Base-by-base conservation (phyloP, 1,284 basidiomycete species). In the Neonothopanus nambi region DNA sequence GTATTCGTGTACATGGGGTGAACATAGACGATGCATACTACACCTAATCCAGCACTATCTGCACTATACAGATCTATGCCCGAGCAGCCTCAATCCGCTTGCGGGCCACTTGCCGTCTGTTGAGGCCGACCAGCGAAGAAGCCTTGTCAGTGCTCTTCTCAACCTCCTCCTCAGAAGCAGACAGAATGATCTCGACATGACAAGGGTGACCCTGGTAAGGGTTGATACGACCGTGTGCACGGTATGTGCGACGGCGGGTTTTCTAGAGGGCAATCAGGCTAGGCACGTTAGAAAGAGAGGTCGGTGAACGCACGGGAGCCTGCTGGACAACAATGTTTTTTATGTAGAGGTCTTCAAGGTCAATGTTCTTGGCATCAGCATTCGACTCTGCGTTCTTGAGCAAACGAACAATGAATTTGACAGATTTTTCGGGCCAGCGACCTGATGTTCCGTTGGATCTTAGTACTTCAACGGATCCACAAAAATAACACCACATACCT, bases 341-440 rank as follows among this genome's bases (percentile, higher is more conserved):
- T 83, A 99, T 96, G 70, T 78, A 66, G 55, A 99, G 87, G 61
- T 96, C 93, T 68, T 98, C 95, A 58, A 91, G 79, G 55, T 95
- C 91, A 59, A 99, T 80, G 73, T 89, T 94, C 84, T 99, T 99
- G 66, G 93, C 94, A 67, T 98, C 96, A 60, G 97, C 97, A 76
- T 99, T 99, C 65, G 97, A 89, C 76, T 99, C 96, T 51, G 97
- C 97, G 76, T 99, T 99, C 86, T 99, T 99, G 65, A 99, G 78
- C 56, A 99, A 86, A 63, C 91, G 87, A 61, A 90, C 84, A 70
- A 99, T 87, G 84, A 95, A 98, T 75, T 91, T 89, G 76, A 98
- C 88, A 57, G 96, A 98, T 82, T 99, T 99, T 80, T 95, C 95
- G 72, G 97, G 97, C 97, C 97, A 99, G 72, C 97, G 97, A 89